Evolutionary conservation across 2,329 filamentous ascomycete species (phyloP), one percentile per base, ranked within the genome.

Genomic region (Apiospora koreana): DNA sequence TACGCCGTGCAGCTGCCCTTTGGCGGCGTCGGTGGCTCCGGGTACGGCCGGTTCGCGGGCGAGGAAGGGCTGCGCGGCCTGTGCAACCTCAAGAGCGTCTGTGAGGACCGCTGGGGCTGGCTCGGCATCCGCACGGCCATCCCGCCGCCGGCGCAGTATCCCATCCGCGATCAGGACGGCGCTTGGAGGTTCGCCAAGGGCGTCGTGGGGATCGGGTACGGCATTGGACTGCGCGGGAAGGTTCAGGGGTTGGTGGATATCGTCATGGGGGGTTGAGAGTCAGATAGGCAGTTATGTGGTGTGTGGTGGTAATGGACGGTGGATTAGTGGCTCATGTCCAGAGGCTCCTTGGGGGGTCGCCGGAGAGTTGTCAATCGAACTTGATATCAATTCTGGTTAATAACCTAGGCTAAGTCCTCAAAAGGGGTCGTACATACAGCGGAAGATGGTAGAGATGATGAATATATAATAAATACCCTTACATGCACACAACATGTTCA

Each of bases 1-100:
- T 99, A 99, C 79, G 94, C 95, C 68, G 95, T 97, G 9, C 94
- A 97, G 81, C 83, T 99, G 48, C 96, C 96, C 0, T 99, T 99
- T 81, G 96, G 96, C 46, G 96, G 95, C 69, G 90, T 93, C n/a
- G 90, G 89, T 70, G 95, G 94, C 0, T 97, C 93, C 31, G 96
- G 93, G 0, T 98, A 98, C 80, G 96, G 96, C 1, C 88, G 95
- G 2, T 99, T 99, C 81, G 95, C 94, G 0, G 96, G 94, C 31
- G 91, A 93, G 74, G 96, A 99, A 80, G 96, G 96, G 0, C 82
- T 99, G 28, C 87, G 94, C 45, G 91, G 91, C 3, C 79, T 99
- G 69, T 97, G 94, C 81, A 98, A 98, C 81, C 81, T 91, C 73
- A 99, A 99, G 85, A 90, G 92, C 70, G 85, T 99, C 42, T 97